A percentile compares a stretch with the other conserved stretches of the same genome.
Evolutionary conservation across 257 asterid species (phyloP).

Genomic region (Plantago elongata): DNA sequence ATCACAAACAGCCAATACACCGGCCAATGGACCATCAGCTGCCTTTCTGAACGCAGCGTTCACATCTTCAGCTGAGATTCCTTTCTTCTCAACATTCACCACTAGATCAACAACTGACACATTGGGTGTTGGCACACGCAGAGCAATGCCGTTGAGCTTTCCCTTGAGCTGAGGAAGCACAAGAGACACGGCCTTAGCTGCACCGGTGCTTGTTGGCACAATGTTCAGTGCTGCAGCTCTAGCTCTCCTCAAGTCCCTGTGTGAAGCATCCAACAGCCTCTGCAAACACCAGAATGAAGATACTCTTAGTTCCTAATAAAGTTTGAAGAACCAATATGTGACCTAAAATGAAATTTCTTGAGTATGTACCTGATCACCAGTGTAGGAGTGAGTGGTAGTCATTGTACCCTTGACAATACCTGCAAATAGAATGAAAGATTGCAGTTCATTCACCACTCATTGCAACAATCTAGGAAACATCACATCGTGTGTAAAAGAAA

Average conservation of each 20-base stretch:
- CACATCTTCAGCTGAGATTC: constrained; percentile 70
- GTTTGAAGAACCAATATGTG: neutral
- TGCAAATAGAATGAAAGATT: constrained; percentile 22
- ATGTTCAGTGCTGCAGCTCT: constrained; percentile 93
- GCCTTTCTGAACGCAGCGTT: constrained; percentile 88
- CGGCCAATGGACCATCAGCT: constrained; percentile 67
- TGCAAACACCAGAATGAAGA: constrained; percentile 20
- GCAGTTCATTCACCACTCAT: neutral
- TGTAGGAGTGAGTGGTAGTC: constrained; percentile 97
- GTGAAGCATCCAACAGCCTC: constrained; percentile 95
- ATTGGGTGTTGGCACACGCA: constrained; percentile 94
- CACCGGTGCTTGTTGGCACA: constrained; percentile 92
- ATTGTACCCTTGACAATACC: constrained; percentile 96
- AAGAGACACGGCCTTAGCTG: constrained; percentile 92
- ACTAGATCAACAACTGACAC: constrained; percentile 91
- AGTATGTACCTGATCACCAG: constrained; percentile 79
- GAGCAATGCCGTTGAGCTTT: constrained; percentile 87
- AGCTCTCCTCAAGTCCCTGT: constrained; percentile 83
- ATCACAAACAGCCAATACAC: constrained; percentile 73
- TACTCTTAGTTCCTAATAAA: too few species aligned
- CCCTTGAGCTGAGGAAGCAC: constrained; percentile 95
- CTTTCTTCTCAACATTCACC: constrained; percentile 74
- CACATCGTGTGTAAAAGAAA: neutral
- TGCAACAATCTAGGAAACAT: neutral
- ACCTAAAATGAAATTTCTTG: neutral